Evolutionary conservation across 2,329 filamentous ascomycete species (phyloP).

Genomic region (Teratosphaeria zuluensis): DNA sequence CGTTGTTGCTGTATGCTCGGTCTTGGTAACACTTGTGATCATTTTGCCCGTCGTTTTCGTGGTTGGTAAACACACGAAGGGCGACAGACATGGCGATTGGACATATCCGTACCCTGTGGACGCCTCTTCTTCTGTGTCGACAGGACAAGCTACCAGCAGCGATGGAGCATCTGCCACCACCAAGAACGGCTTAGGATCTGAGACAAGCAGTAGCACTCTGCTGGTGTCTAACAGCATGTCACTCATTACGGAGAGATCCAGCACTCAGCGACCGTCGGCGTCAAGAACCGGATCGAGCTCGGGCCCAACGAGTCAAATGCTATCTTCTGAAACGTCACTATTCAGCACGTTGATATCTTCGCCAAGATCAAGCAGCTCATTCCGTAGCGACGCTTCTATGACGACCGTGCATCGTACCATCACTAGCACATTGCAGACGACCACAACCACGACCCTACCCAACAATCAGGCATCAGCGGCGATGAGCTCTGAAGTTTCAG

Average conservation of each 20-base stretch:
- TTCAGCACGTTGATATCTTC: background rate
- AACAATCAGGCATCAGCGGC: background rate
- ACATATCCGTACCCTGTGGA: background rate
- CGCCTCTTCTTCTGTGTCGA: background rate
- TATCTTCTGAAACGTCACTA: background rate
- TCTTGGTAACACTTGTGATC: background rate
- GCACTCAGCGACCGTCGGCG: background rate
- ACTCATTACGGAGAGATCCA: background rate
- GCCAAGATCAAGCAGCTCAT: background rate
- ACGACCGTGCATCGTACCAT: background rate
- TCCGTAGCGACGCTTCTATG: background rate
- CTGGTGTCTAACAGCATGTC: background rate
- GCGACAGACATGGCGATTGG: background rate
- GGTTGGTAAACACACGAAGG: background rate
- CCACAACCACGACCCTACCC: background rate
- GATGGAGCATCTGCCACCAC: background rate
- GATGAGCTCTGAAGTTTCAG: background rate
- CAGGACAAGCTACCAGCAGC: background rate
- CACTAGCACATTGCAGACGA: background rate
- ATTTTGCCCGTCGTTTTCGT: background rate
- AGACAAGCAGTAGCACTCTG: background rate
- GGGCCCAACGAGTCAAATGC: background rate
- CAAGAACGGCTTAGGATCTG: too few species aligned
- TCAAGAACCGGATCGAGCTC: background rate
- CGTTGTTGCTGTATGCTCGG: background rate